Evolutionary conservation across 208 protist genomes (phyloP).

Genomic region (Acanthamoeba sp.): DNA sequence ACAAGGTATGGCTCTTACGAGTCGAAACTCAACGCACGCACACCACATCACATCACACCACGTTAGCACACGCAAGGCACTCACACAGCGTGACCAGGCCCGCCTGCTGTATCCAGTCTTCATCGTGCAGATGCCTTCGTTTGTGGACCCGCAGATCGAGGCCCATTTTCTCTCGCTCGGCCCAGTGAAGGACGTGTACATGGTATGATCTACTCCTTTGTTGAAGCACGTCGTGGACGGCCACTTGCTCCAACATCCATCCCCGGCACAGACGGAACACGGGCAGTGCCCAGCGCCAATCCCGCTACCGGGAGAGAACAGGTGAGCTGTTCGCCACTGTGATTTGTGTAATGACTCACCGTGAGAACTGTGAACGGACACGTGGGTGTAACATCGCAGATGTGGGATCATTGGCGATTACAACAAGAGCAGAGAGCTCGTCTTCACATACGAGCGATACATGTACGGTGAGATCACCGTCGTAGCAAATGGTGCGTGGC

Average conservation of each 20-base stretch:
- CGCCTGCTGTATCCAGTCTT: neutral
- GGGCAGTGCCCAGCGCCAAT: neutral
- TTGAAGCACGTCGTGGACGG: no score
- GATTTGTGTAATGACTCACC: no score
- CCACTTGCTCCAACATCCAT: no score
- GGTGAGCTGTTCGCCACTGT: no score
- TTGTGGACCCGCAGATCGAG: neutral
- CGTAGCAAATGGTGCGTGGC: neutral
- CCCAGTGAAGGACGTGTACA: neutral
- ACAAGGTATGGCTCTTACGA: no score
- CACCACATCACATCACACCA: no score
- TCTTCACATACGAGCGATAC: constrained; percentile 2
- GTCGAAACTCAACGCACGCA: no score
- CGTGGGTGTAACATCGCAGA: no score
- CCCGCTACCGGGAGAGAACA: neutral
- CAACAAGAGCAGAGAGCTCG: constrained; percentile 25
- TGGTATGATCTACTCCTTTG: neutral
- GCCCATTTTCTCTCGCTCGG: neutral
- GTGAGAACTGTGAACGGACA: no score
- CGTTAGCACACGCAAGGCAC: no score
- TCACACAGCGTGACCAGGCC: no score
- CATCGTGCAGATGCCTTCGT: constrained; percentile 3
- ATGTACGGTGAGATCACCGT: constrained; percentile 38
- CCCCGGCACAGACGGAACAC: constrained; percentile 32
- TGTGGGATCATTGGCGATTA: constrained; percentile 1